Base-by-base conservation (phyloP, 352 stramenopile species). In the Phytophthora aleatoria region DNA sequence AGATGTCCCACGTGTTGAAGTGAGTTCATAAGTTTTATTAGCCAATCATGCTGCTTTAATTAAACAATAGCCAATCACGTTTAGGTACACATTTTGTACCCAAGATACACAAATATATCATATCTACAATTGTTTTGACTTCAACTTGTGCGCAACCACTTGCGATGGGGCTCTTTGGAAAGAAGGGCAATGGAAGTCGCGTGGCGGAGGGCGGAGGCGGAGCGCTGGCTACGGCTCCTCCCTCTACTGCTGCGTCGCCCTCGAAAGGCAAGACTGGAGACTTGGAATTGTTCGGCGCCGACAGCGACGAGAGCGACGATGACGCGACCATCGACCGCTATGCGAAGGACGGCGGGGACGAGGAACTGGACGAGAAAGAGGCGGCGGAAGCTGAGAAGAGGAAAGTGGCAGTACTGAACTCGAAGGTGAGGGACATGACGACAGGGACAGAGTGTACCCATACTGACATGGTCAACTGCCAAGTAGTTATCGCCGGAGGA, bases 291-390 rank as follows among this genome's bases (percentile, higher is more conserved):
- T 94, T 94, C 53, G 85, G 83, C 2, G 77, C 71, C 10, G 85
- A 90, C 62, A 92, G 81, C 55, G 85, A 91, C 49, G 85, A 85
- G n/a, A 93, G 85, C 55, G 85, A 92, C 58, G 85, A 94, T 59
- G 85, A 94, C 7, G 85, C 85, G 20, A 87, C 83, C 3, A 91
- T 94, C 45, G 76, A 90, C 3, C 72, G 81, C 13, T 92, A 90
- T 50, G 74, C 81, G 12, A 84, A 83, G 31, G 71, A 69, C 3
- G 74, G 59, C 0, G 58, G 27, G 4, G 67, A 75, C 5, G 69
- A 69, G 1, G 52, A 39, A 33, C 48, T 67, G 5, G 61, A 79
- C 39, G 70, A 69, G 5, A 50, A 71, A 10, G 50, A 77, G 20
- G 64, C 58, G 0, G 52, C 67, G 0, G 69, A 73, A n/a, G 66